Percentiles rank a stretch among this genome's conserved stretches.
These are phyloP conservation scores for Leccinum arenicola DNA, from an alignment of 768 basidiomycete genomes.

Conservation along the genomic window DNA sequence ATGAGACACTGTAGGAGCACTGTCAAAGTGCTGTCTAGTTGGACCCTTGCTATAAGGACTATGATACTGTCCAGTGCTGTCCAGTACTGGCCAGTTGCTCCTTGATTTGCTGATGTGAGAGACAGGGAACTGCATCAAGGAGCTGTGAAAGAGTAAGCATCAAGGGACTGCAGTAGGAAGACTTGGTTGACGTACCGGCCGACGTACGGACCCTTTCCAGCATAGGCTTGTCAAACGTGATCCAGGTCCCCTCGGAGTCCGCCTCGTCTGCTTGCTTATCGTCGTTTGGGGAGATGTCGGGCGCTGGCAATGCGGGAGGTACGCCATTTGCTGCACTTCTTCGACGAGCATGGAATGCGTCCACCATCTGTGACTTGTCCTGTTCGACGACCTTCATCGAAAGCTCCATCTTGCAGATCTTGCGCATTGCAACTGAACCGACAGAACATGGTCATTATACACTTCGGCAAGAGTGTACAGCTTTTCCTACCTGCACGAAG, in stretches of 20 bases:
- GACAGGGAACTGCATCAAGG: slow-evolving; percentile 82
- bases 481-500: slow-evolving; percentile 57
- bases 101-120: too few species aligned
- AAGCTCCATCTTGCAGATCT: slow-evolving; percentile 65
- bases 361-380: slow-evolving; percentile 72
- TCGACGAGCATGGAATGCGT: slow-evolving; percentile 43
- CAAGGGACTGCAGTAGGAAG: not conserved
- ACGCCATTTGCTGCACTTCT: slow-evolving; percentile 15
- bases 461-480: not conserved
- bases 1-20: too few species aligned
- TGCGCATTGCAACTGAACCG: slow-evolving; percentile 53
- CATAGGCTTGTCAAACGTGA: slow-evolving; percentile 63
- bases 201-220: slow-evolving; percentile 76
- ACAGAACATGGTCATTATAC: not conserved
- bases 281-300: slow-evolving; percentile 11
- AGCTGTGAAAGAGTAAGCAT: slow-evolving; percentile 35
- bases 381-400: slow-evolving; percentile 65
- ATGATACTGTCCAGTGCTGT: too few species aligned
- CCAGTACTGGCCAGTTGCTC: too few species aligned
- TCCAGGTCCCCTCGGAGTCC: slow-evolving; percentile 57
- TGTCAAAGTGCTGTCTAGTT: too few species aligned
- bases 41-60: too few species aligned
- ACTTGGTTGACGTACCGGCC: slow-evolving; percentile 42
- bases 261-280: slow-evolving; percentile 19
- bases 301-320: slow-evolving; percentile 5